Conservation (phyloP, 2,329 filamentous ascomycete genomes). For the Ophiostoma sp. region DNA sequence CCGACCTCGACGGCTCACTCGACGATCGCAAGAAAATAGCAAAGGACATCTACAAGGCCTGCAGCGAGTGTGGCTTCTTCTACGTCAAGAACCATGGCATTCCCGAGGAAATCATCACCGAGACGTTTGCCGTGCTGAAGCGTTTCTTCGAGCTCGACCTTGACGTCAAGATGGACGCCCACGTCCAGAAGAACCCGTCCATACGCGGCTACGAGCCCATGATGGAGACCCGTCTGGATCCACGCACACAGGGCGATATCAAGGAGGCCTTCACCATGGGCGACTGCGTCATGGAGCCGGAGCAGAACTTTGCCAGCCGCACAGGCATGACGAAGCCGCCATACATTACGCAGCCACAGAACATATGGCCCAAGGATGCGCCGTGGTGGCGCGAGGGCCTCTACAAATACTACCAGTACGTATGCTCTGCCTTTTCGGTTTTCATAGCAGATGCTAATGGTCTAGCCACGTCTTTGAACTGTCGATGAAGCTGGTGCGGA, state of each 20-base stretch:
- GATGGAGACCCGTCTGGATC: conserved; percentile 34
- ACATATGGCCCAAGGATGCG: conserved; percentile 34
- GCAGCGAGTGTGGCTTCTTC: conserved; percentile 23
- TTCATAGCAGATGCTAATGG: not conserved
- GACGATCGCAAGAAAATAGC: conserved; percentile 9
- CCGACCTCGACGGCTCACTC: conserved; percentile 13
- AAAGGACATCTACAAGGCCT: not conserved
- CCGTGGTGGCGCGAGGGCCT: conserved; percentile 35
- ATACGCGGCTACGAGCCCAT: conserved; percentile 37
- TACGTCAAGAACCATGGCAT: conserved; percentile 28
- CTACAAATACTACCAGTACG: conserved; percentile 34
- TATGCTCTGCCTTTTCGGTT: not conserved
- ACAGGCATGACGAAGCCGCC: conserved; percentile 23
- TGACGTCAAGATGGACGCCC: conserved; percentile 31
- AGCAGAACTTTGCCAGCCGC: conserved; percentile 33
- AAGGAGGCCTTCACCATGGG: conserved; percentile 34
- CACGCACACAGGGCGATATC: conserved; percentile 30
- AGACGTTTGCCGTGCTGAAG: conserved; percentile 19
- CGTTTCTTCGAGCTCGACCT: conserved; percentile 25
- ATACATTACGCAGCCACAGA: conserved; percentile 33
- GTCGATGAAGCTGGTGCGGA: conserved; percentile 24
- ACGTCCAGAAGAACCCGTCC: conserved; percentile 36
- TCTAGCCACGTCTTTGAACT: conserved; percentile 25
- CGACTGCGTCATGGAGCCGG: conserved; percentile 36
- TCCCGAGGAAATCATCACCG: conserved; percentile 17